phyloP scores from a whole-genome alignment of 1,284 basidiomycete genomes.

The Heterobasidion annosum region DNA sequence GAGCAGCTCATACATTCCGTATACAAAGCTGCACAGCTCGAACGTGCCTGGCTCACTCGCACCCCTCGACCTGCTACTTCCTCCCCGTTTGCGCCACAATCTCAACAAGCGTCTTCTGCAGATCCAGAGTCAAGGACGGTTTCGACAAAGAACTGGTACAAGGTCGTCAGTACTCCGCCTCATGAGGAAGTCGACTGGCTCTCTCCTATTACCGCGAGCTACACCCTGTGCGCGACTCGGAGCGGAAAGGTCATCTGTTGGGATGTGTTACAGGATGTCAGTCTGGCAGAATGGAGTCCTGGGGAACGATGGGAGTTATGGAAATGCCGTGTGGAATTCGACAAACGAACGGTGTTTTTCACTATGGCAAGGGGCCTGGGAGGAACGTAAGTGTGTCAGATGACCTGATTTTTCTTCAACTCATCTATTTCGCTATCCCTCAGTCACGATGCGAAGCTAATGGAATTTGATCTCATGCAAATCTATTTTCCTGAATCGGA shows the following conservation, averaged over 20 bases:
- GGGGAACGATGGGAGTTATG: conserved; percentile 60
- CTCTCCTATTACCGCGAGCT: conserved; percentile 64
- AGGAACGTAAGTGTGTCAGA: conserved; percentile 32
- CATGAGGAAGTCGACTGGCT: conserved; percentile 66
- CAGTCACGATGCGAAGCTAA: conserved; percentile 21
- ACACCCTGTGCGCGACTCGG: conserved; percentile 65
- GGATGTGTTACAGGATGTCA: conserved; percentile 52
- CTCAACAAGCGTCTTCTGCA: conserved; percentile 1
- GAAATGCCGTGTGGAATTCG: conserved; percentile 71
- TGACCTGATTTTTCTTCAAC: not conserved
- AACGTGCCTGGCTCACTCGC: conserved; percentile 51
- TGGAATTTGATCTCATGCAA: conserved; percentile 27
- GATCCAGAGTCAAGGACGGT: not conserved
- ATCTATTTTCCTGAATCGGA: conserved; percentile 20
- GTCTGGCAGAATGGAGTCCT: conserved; percentile 60
- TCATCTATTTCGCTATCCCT: not conserved
- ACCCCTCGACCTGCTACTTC: conserved; percentile 37
- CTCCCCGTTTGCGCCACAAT: conserved; percentile 9
- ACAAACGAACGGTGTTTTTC: conserved; percentile 59
- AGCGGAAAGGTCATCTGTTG: conserved; percentile 69
- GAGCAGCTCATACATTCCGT: conserved; percentile 50
- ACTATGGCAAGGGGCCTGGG: conserved; percentile 59
- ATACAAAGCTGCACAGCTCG: conserved; percentile 49
- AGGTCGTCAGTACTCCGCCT: conserved; percentile 51
- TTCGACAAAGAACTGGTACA: conserved; percentile 38